Percentiles rank a stretch among this genome's conserved stretches.
Evolutionary conservation across 208 protist genomes (phyloP).

Genomic region (Wallacemonas rigidus): DNA sequence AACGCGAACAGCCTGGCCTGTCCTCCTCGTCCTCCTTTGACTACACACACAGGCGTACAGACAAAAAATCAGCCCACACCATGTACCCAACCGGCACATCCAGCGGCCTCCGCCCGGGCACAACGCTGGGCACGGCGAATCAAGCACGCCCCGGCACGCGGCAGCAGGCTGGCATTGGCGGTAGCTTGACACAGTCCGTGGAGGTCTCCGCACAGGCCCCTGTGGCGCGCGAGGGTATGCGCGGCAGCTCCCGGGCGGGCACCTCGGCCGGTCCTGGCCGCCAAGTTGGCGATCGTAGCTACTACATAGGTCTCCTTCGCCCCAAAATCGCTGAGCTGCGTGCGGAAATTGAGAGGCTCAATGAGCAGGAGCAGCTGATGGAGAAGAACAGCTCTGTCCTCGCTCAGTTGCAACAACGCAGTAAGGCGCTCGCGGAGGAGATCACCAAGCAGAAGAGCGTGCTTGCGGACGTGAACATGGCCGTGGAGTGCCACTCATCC

Average conservation of each 20-base stretch:
- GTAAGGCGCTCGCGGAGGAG: slow-evolving; percentile 70
- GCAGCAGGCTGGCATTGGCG: slow-evolving; percentile 75
- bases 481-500: slow-evolving; percentile 60
- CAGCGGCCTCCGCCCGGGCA: slow-evolving; percentile 61
- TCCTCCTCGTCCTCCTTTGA: no score
- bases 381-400: slow-evolving; percentile 75
- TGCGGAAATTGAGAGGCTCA: slow-evolving; percentile 85
- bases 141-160: slow-evolving; percentile 59
- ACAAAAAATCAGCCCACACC: neutral
- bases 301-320: slow-evolving; percentile 89
- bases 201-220: slow-evolving; percentile 64
- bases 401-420: slow-evolving; percentile 76
- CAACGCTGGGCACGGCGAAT: slow-evolving; percentile 71
- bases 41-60: neutral
- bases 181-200: slow-evolving; percentile 81
- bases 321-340: slow-evolving; percentile 88
- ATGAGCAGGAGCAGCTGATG: slow-evolving; percentile 86
- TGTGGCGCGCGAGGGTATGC: slow-evolving; percentile 84
- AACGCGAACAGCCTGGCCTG: no score
- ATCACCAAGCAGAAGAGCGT: slow-evolving; percentile 75
- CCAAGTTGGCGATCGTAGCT: slow-evolving; percentile 89
- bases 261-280: slow-evolving; percentile 77
- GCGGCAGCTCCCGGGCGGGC: slow-evolving; percentile 65
- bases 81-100: slow-evolving; percentile 28
- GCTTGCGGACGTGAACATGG: slow-evolving; percentile 84